Conservation (phyloP, 2,329 filamentous ascomycete genomes). For the Torrubiellomyces zombiae region DNA sequence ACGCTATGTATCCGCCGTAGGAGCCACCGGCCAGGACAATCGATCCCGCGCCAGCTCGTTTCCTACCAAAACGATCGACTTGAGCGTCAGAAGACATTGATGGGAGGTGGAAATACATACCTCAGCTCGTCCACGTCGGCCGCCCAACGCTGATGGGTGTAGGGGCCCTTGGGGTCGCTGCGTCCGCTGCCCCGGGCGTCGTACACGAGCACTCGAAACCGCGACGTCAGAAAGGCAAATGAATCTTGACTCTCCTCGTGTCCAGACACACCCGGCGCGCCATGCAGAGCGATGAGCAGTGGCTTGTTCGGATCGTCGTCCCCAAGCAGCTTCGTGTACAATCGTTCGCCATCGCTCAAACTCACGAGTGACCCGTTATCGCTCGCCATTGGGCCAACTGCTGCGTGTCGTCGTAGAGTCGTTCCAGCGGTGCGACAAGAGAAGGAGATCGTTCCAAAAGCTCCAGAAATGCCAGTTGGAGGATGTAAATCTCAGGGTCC, state of each 20-base stretch:
- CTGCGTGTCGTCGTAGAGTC: too few species aligned
- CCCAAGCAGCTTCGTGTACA: constrained; percentile 7
- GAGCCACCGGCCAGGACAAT: constrained; percentile 10
- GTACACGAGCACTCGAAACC: constrained; percentile 9
- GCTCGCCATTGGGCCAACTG: too few species aligned
- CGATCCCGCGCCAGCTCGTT: constrained; percentile 7
- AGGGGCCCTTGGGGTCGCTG: constrained; percentile 9
- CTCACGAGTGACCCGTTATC: constrained; percentile 3
- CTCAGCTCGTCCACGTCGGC: constrained; percentile 11
- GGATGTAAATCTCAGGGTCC: too few species aligned
- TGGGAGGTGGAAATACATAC: constrained; percentile 2
- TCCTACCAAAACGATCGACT: too few species aligned
- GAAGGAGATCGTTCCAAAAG: too few species aligned
- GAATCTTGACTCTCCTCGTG: constrained; percentile 7
- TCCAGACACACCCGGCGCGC: constrained; percentile 9
- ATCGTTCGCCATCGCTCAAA: constrained; percentile 8
- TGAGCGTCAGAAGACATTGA: too few species aligned
- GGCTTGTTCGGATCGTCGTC: constrained; percentile 6
- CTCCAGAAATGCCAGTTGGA: too few species aligned
- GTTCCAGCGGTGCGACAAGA: too few species aligned
- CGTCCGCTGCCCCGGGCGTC: constrained; percentile 10
- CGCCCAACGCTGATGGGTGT: constrained; percentile 10
- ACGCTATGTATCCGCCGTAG: constrained; percentile 9
- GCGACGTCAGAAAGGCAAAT: constrained; percentile 7
- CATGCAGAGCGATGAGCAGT: constrained; percentile 9